Evolutionary conservation across 768 basidiomycete species (phyloP), one percentile per base, ranked within the genome.

Genomic region (Tylopilus plumbeoviolaceoides): DNA sequence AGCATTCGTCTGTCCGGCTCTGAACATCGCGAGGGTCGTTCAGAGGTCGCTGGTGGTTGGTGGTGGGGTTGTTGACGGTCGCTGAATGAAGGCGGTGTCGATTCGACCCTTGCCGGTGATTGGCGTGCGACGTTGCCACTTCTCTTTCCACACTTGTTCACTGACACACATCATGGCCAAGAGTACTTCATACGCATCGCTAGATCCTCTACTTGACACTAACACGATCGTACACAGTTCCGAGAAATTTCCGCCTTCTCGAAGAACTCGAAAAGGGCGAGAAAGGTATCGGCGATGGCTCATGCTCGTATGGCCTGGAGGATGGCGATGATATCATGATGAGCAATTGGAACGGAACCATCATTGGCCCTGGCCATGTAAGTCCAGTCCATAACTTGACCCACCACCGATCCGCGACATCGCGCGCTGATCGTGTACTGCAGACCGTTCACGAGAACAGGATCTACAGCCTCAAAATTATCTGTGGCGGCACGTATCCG

Each of bases 241-340:
- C 95, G 25, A 82, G 95, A 66, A 98, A 95, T 74, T 98, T 98
- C 77, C 83, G 91, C 46, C 84, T 98, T 20, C 83, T 99, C 36
- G 97, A 97, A 68, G 97, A 99, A 76, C 88, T 99, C 59, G 97
- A 99, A 72, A 98, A 98, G 73, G 97, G 97, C 65, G 97, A 99
- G 79, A 99, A 99, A 72, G 97, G 97, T 48, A 93, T 98, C 68
- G 95, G 95, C 58, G 95, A 98, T 74, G 95, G 95, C 50, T 92
- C 90, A 17, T 97, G 93, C 75, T 95, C 93, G 18, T 99, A 98
- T 64, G 97, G 97, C 38, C 76, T 99, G 54, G 91, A 92, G 73
- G 92, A 98, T 71, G 73, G 85, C 61, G 95, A 98, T 68, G 97
- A 98, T 79, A 88, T 95, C 75, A 77, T 91, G 76, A 98, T 99